Evolutionary conservation across 108 stramenopile species (phyloP), one percentile per base, ranked within the genome.

Genomic region (Licmophora abbreviata): DNA sequence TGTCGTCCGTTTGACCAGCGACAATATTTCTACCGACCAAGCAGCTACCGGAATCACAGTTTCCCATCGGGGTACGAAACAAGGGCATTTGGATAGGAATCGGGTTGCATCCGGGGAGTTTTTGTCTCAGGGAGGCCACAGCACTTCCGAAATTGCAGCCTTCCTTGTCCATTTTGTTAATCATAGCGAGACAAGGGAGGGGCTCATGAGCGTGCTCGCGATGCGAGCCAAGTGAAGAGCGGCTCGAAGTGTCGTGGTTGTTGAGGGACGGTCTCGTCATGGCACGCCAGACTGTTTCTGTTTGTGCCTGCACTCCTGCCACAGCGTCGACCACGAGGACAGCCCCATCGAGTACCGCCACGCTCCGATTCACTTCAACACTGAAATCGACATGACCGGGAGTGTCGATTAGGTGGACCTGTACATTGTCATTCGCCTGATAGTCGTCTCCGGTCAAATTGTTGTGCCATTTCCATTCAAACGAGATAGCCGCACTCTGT

Each of bases 301-400:
- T 94, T 63, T 95, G 97, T 11, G 97, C 90, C 64, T 99, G 96
- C 2, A 94, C 97, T 4, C 99, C 99, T 8, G 95, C 95, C 29
- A 97, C 99, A 1, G 93, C 94, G 68, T 99, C 99, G 7, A 97
- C 71, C 0, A 99, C 95, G 25, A 95, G 58, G 0, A 96, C 90
- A 7, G 94, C 96, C 6, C 97, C 97, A 73, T 99, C 99, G 23
- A 99, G 56, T 6, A 97, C 97, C 5, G 97, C 90, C 11, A 97
- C 84, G 50, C 85, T 76, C 33, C 99, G 89, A 74, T 90, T 92
- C 20, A 99, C 96, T 68, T 99, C 98, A 6, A 96, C 93, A 23
- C 79, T 82, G 50, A 99, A 99, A 52, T 99, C 99, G 2, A 99
- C 95, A 62, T 99, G 99, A 0, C 99, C 99, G 0, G 99, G 99